Conservation (phyloP, 2,329 filamentous ascomycete genomes). For the Cladosporium velox region DNA sequence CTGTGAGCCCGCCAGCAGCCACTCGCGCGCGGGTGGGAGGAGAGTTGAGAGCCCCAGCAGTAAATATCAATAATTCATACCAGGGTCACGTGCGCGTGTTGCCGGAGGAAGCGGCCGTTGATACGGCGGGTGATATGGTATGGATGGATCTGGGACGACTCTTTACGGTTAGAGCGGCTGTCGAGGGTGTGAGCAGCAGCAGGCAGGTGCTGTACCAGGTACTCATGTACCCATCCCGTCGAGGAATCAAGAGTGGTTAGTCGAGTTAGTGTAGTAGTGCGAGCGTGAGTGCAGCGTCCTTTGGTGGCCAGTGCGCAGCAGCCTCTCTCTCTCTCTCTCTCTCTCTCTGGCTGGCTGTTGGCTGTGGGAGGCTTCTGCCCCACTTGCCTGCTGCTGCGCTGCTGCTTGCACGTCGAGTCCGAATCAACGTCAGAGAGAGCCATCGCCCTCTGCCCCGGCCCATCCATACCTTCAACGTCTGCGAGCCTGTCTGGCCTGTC, state of each 20-base stretch:
- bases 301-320: too few relatives aligned
- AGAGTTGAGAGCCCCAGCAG: background rate
- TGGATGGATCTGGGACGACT: background rate
- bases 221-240: background rate
- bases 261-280: background rate
- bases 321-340: too few relatives aligned
- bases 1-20: background rate
- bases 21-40: background rate
- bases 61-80: background rate
- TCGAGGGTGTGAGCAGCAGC: too few relatives aligned
- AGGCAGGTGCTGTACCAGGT: background rate
- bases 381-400: background rate
- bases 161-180: too few relatives aligned
- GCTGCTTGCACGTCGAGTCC: background rate
- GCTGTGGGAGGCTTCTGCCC: background rate
- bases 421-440: background rate
- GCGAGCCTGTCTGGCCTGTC: background rate
- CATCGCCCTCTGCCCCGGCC: background rate
- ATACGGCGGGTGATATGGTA: background rate
- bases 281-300: background rate
- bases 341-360: background rate
- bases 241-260: background rate
- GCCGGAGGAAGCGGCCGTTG: background rate
- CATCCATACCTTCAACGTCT: background rate
- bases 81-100: background rate